These are phyloP conservation scores for Gloeophyllum trabeum DNA, from an alignment of 768 basidiomycete genomes.

Conservation along the genomic window DNA sequence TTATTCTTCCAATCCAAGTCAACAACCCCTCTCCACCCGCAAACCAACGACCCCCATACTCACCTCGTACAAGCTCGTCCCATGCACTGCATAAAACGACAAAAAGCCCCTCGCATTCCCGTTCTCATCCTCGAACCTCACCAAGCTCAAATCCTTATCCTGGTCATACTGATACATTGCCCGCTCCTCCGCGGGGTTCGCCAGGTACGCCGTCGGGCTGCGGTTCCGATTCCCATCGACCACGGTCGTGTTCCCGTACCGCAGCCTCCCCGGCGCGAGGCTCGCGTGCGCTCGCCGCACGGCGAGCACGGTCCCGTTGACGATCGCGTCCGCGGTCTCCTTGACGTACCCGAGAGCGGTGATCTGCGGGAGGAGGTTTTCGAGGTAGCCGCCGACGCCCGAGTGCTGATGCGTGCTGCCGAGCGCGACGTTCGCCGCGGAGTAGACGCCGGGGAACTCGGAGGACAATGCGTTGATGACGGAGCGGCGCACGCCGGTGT, in stretches of 20 bases:
- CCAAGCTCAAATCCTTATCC: constrained; percentile 62
- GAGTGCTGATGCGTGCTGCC: constrained; percentile 69
- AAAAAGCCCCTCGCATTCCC: constrained; percentile 56
- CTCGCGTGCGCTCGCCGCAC: constrained; percentile 56
- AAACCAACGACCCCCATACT: constrained; percentile 2
- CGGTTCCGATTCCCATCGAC: constrained; percentile 63
- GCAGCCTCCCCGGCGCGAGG: constrained; percentile 46
- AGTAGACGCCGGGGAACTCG: constrained; percentile 54
- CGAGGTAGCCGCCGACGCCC: constrained; percentile 71
- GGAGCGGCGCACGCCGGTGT: constrained; percentile 60
- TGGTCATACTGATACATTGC: constrained; percentile 58
- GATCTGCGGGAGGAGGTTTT: constrained; percentile 68
- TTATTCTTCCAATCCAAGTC: constrained; percentile 44
- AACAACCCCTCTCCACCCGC: not conserved
- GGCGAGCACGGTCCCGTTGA: constrained; percentile 56
- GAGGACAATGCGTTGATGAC: constrained; percentile 47
- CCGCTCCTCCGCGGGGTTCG: constrained; percentile 63
- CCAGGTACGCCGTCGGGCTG: constrained; percentile 65
- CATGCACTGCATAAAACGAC: constrained; percentile 72
- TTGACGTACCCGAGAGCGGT: constrained; percentile 66
- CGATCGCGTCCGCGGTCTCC: constrained; percentile 62
- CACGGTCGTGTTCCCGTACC: constrained; percentile 59
- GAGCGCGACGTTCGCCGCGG: constrained; percentile 61
- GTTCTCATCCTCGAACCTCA: constrained; percentile 48
- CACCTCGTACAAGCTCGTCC: constrained; percentile 71